Percentiles rank a stretch among this genome's conserved stretches.
Conservation (phyloP, 257 asterid species). For the Solanum medicagineum region DNA sequence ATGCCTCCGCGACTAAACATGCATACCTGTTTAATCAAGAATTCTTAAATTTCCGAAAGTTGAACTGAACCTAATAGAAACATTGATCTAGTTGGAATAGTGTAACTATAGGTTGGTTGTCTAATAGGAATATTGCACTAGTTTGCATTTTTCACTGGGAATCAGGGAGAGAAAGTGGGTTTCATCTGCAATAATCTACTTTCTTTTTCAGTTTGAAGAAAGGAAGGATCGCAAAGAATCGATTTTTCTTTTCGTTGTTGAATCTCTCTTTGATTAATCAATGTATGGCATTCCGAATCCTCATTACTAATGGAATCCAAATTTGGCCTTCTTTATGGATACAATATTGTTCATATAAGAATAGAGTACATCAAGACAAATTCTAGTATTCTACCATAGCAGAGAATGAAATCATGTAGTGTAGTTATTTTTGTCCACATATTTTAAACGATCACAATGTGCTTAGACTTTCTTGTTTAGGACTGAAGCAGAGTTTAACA, state of each 20-base stretch:
- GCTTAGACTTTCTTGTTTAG: neutral
- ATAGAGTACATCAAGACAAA: neutral
- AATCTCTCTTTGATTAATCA: too few relatives aligned
- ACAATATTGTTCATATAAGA: neutral
- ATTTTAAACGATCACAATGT: neutral
- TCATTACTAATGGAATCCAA: too few relatives aligned
- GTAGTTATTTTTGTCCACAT: neutral
- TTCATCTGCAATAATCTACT: neutral
- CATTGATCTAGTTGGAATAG: neutral
- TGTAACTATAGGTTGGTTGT: neutral
- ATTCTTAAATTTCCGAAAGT: neutral
- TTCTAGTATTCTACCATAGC: neutral
- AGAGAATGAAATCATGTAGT: neutral
- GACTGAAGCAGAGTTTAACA: neutral
- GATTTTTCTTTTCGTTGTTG: too few relatives aligned
- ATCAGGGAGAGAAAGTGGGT: too few relatives aligned
- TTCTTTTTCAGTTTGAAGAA: neutral
- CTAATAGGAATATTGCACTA: neutral
- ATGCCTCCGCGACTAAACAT: slow-evolving; percentile 66
- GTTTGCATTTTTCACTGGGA: too few relatives aligned
- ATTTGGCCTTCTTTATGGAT: neutral
- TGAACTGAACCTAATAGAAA: neutral
- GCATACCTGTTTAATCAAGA: slow-evolving; percentile 45
- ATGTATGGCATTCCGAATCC: too few relatives aligned
- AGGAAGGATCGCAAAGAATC: too few relatives aligned